Conservation (phyloP, 192 early-diverging fungal genomes). For the Rhizophagus prolifer region DNA sequence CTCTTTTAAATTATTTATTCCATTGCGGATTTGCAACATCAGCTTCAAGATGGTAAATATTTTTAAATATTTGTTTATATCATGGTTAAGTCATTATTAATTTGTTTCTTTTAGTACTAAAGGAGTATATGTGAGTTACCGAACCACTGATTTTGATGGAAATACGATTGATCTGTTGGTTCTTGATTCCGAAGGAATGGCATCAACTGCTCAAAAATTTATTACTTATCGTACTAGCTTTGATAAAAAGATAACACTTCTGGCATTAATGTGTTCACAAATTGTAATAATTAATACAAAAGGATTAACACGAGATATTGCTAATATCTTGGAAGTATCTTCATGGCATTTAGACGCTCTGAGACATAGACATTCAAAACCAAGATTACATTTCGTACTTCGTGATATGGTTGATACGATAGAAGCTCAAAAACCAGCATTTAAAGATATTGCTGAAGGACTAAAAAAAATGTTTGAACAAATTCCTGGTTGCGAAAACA, state of each 20-base stretch:
- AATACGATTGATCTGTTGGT: neutral
- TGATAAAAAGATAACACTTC: constrained; percentile 15
- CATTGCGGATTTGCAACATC: constrained; percentile 9
- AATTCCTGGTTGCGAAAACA: neutral
- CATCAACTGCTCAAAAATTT: constrained; percentile 3
- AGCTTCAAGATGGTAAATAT: constrained; percentile 4
- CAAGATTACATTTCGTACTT: constrained; percentile 14
- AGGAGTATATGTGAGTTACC: constrained; percentile 6
- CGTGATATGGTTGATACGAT: constrained; percentile 1
- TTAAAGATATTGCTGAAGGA: neutral
- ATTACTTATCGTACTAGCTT: neutral
- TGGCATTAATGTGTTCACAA: constrained; percentile 13
- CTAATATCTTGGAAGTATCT: constrained; percentile 1
- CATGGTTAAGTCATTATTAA: too few species aligned
- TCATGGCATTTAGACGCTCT: constrained; percentile 8
- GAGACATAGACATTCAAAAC: constrained; percentile 1
- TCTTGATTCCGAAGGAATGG: constrained; percentile 15
- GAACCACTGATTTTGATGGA: neutral
- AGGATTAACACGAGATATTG: neutral
- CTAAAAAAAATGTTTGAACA: constrained; percentile 9
- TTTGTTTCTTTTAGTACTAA: constrained; percentile 4
- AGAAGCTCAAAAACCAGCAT: neutral
- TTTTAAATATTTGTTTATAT: too few species aligned
- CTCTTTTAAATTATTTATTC: constrained; percentile 10
- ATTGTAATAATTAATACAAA: constrained; percentile 15